Base-by-base conservation (phyloP, 1,284 basidiomycete genomes). In the Vanrija humicola region DNA sequence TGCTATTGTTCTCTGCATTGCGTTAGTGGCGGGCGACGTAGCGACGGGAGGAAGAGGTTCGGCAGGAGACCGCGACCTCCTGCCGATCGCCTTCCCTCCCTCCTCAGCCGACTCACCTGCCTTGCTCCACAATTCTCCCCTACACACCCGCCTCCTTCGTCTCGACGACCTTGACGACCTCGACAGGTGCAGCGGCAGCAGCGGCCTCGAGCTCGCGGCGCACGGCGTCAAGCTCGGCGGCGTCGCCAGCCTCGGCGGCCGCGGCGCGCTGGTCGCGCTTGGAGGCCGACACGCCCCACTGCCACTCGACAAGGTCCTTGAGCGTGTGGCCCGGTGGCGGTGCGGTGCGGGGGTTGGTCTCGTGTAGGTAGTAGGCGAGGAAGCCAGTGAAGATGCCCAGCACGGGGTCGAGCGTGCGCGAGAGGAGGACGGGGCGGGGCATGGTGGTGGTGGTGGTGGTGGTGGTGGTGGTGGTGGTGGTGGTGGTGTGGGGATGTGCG, bases 301-400 rank as follows among this genome's bases (percentile, higher is more conserved):
- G 90, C 89, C 90, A 92, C 21, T 68, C 75, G 16, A 86, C 56
- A 38, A 94, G 82, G 46, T 82, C 79, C 7, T 71, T 59, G 21
- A 94, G 77, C 34, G 82, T 83, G 61, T 89, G 81, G 8, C 86
- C 84, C n/a, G 80, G 78, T 1, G 83, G 78, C 15, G 86, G 81
- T 10, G 83, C 85, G 2, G 86, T 88, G 48, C 90, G 84, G 6
- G 90, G 90, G 73, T 93, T 86, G 40, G 81, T 87, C 73, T 93
- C 90, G 75, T 88, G 83, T 21, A 94, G 82, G 70, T 89, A 85
- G 73, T 86, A 93, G 1, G 90, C 90, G 43, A 92, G 78, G 43
- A 86, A 73, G 18, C 90, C 76, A 1, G 90, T 92, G 72, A 90
- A 89, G 44, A 90, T 76, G 14, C 88, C 90, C 18, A 93, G 77